Conservation (phyloP, 148 eudicot genomes). For the Bassia scoparia region DNA sequence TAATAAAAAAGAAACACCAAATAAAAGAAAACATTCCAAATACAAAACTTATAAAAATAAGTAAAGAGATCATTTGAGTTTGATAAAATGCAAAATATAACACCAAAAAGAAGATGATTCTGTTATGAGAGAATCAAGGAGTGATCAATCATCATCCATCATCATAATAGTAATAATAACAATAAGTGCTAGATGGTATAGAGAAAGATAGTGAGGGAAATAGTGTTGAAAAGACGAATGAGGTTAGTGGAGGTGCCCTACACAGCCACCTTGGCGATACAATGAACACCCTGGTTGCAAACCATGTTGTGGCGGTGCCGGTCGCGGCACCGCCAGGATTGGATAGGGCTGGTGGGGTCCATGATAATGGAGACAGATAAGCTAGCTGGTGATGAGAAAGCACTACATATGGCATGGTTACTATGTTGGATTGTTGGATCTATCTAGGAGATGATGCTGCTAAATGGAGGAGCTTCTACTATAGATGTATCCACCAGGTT, state of each 20-base stretch:
- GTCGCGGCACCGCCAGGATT: slow-evolving; percentile 98
- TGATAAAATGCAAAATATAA: neutral
- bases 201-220: slow-evolving; percentile 51
- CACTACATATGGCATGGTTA: slow-evolving; percentile 91
- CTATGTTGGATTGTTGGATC: slow-evolving; percentile 81
- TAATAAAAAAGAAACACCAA: too few relatives aligned
- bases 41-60: too few relatives aligned
- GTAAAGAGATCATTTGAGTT: too few relatives aligned
- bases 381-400: slow-evolving; percentile 72
- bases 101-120: neutral
- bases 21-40: too few relatives aligned
- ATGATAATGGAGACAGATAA: slow-evolving; percentile 92
- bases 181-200: too few relatives aligned
- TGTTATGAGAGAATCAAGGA: neutral
- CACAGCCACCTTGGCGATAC: slow-evolving; percentile 79
- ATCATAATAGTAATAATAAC: neutral
- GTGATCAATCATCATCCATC: neutral
- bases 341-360: slow-evolving; percentile 97
- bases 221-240: slow-evolving; percentile 47
- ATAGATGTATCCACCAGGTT: slow-evolving; percentile 42
- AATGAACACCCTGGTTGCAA: slow-evolving; percentile 62
- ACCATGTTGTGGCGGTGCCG: slow-evolving; percentile 74
- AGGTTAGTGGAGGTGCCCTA: slow-evolving; percentile 84
- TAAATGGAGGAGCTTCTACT: slow-evolving; percentile 16
- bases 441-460: slow-evolving; percentile 44